Conservation (phyloP, 1,139 yeast genomes). For the Suhomyces panamericanus region DNA sequence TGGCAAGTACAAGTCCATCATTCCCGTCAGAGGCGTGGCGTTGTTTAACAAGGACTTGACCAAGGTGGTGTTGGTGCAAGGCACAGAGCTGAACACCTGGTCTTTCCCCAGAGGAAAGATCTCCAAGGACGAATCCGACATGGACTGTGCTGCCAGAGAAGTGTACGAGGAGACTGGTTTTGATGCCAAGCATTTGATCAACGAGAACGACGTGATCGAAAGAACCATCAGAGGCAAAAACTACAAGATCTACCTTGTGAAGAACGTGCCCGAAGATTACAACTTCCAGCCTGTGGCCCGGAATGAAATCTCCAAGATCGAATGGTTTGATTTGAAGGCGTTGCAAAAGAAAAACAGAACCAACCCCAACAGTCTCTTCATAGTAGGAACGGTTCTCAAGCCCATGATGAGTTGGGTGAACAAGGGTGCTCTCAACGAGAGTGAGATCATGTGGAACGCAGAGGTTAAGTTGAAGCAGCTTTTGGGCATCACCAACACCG, state of each 20-base stretch:
- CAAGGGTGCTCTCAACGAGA: conserved; percentile 54
- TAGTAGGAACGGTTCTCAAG: conserved; percentile 60
- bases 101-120: conserved; percentile 97
- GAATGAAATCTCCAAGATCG: conserved; percentile 71
- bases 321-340: conserved; percentile 46
- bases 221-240: conserved; percentile 82
- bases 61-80: conserved; percentile 78
- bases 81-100: conserved; percentile 84
- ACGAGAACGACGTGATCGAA: conserved; percentile 74
- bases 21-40: conserved; percentile 97
- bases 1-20: conserved; percentile 80
- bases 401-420: conserved; percentile 61
- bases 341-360: conserved; percentile 38
- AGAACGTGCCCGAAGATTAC: conserved; percentile 76
- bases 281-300: conserved; percentile 78
- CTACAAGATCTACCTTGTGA: conserved; percentile 77
- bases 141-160: conserved; percentile 93
- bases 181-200: conserved; percentile 67
- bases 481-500: conserved; percentile 51
- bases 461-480: conserved; percentile 63
- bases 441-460: conserved; percentile 54
- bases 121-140: conserved; percentile 87
- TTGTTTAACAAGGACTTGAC: conserved; percentile 70
- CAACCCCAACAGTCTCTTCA: conserved; percentile 51
- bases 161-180: conserved; percentile 95